Evolutionary conservation across 306 rosid genomes (phyloP), one percentile per base, ranked within the genome.

Genomic region (Fragaria iinumae): DNA sequence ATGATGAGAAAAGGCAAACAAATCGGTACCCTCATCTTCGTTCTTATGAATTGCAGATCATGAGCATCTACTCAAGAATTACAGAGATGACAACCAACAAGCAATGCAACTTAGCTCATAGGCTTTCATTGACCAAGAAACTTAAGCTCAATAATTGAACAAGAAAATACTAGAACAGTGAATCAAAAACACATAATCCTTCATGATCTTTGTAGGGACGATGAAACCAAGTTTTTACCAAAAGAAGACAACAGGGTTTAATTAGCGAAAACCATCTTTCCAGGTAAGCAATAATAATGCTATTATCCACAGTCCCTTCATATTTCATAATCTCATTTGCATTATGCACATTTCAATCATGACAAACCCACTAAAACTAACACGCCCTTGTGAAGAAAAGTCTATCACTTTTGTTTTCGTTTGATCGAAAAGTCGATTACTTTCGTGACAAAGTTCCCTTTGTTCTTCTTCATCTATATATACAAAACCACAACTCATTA

Each of bases 211-310:
- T 53, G 81, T 72, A 59, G 83, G 80, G 80, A 80, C 79, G 43
- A 45, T n/a, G 18, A 49, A 48, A 38, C 12, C 14, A 18, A 34
- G 21, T 6, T 7, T 34, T 36, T 66, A 66, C 47, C 70, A 65
- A 66, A 65, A 66, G 70, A 66, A 36, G 70, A 36, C 47, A 66
- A 66, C 8, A 71, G 50, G 21, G 27, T 23, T 32, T 49, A 65
- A 55, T 23, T 41, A 47, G 57, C 74, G 23, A 20, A 50, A 82
- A 36, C 50, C 69, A 69, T 77, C 77, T 78, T 78, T 78, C 86
- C 86, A 83, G 83, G 71, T 78, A 74, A 73, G 75, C 84, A 41
- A 49, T 49, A 67, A 64, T 34, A 68, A 66, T 38, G n/a, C 48
- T 18, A n/a, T 8, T 9, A 36, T 14, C 43, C 14, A 4, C 68